A percentile compares a stretch with the other conserved stretches of the same genome.
Conservation (phyloP, 768 basidiomycete genomes). For the Panus rudis region DNA sequence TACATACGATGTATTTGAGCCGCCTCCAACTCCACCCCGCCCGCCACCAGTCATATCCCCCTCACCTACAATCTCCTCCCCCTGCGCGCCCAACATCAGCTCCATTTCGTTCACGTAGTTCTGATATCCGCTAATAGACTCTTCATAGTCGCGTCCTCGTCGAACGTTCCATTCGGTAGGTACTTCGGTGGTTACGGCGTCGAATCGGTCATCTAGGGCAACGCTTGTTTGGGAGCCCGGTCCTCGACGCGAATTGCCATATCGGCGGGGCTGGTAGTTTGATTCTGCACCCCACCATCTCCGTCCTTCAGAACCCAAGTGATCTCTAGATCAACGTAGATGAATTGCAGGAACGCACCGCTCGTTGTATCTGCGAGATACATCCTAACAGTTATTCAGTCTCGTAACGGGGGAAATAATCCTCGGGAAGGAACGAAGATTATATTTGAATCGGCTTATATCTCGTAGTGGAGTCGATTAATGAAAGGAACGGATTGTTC, state of each 20-base stretch:
- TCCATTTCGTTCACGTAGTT: conserved; percentile 26
- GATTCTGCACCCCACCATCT: no score
- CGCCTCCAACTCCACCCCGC: not conserved
- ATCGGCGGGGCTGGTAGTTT: no score
- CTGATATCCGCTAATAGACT: conserved; percentile 22
- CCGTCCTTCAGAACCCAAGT: no score
- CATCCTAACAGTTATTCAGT: no score
- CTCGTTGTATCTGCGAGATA: no score
- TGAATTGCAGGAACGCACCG: no score
- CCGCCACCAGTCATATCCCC: conserved; percentile 1
- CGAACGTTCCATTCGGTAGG: conserved; percentile 18
- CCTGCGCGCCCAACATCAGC: conserved; percentile 20
- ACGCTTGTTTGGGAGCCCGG: conserved; percentile 16
- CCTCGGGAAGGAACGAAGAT: no score
- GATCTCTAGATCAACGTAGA: no score
- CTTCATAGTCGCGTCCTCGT: conserved; percentile 17
- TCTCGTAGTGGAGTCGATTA: no score
- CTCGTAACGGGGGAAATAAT: no score
- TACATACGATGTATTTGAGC: conserved; percentile 1
- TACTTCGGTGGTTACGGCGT: conserved; percentile 21
- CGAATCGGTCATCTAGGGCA: conserved; percentile 22
- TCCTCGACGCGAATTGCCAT: conserved; percentile 7
- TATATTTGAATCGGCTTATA: no score
- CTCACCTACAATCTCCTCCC: conserved; percentile 4
- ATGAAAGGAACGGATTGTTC: no score